Conservation (phyloP, 108 stramenopile genomes). For the Fistulifera solaris region DNA sequence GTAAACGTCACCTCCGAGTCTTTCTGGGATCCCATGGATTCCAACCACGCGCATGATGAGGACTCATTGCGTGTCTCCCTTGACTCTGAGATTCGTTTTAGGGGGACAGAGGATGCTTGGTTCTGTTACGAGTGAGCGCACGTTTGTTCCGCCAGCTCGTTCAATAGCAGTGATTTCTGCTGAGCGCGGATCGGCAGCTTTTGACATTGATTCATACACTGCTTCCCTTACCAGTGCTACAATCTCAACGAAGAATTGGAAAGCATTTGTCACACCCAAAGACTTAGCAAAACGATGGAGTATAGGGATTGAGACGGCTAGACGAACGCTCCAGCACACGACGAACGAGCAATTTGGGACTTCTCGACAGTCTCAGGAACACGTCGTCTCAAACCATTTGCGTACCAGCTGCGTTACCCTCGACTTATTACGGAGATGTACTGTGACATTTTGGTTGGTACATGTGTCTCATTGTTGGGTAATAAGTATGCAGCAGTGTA, state of each 20-base stretch:
- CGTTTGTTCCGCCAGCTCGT: no score
- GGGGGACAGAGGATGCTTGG: no score
- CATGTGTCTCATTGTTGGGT: background rate
- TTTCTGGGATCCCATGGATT: background rate
- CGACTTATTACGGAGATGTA: slow-evolving; percentile 10
- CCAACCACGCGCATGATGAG: no score
- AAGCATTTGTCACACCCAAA: background rate
- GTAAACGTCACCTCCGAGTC: slow-evolving; percentile 2
- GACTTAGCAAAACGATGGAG: slow-evolving; percentile 11
- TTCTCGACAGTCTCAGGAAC: slow-evolving; percentile 6
- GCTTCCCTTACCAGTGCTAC: background rate
- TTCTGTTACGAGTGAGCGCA: no score
- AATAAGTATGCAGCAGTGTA: slow-evolving; percentile 23
- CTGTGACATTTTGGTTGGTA: slow-evolving; percentile 15
- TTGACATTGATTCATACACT: background rate
- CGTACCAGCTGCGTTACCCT: slow-evolving; percentile 16
- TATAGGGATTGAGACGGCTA: slow-evolving; percentile 14
- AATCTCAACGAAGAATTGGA: background rate
- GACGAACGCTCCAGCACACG: slow-evolving; percentile 11
- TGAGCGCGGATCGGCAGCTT: no score
- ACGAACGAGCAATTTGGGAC: slow-evolving; percentile 18
- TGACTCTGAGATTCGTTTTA: no score
- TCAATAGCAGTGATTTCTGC: no score
- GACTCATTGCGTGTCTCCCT: no score
- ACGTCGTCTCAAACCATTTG: slow-evolving; percentile 11